A percentile compares a stretch with the other conserved stretches of the same genome.
These are phyloP conservation scores for Lipomyces anomalus DNA, from an alignment of 805 yeast species.

Conservation along the genomic window DNA sequence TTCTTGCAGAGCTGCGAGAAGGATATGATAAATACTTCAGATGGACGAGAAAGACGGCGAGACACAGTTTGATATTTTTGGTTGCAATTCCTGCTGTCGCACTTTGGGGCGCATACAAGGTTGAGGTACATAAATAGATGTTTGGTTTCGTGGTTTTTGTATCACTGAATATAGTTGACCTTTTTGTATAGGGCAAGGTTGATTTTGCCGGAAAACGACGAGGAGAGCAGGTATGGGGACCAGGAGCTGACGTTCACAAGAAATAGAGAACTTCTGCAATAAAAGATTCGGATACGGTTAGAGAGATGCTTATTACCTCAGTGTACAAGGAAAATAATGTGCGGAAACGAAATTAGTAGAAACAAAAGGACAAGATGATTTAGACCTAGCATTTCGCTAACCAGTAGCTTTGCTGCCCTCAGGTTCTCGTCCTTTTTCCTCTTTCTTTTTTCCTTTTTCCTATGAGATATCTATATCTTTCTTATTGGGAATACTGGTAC, in stretches of 20 bases:
- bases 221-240: conserved; percentile 14
- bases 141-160: neutral
- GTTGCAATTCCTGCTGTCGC: conserved; percentile 13
- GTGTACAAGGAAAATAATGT: too few relatives aligned
- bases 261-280: too few relatives aligned
- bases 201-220: conserved; percentile 23
- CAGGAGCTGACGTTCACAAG: neutral
- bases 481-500: too few relatives aligned
- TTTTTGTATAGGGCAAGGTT: conserved; percentile 14
- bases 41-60: conserved; percentile 18
- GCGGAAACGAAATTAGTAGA: too few relatives aligned
- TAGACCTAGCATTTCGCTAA: too few relatives aligned
- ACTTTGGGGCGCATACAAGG: conserved; percentile 13
- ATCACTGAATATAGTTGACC: neutral
- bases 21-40: conserved; percentile 18
- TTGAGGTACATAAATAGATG: conserved; percentile 12
- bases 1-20: conserved; percentile 17
- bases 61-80: conserved; percentile 10
- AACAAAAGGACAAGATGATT: too few relatives aligned
- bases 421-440: too few relatives aligned
- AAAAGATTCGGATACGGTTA: too few relatives aligned
- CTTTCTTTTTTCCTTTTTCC: too few relatives aligned
- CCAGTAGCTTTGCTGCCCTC: too few relatives aligned
- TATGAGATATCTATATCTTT: too few relatives aligned
- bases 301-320: too few relatives aligned